A percentile compares a stretch with the other conserved stretches of the same genome.
phyloP scores from a whole-genome alignment of 768 basidiomycete genomes.

The Xanthoconium purpureum region DNA sequence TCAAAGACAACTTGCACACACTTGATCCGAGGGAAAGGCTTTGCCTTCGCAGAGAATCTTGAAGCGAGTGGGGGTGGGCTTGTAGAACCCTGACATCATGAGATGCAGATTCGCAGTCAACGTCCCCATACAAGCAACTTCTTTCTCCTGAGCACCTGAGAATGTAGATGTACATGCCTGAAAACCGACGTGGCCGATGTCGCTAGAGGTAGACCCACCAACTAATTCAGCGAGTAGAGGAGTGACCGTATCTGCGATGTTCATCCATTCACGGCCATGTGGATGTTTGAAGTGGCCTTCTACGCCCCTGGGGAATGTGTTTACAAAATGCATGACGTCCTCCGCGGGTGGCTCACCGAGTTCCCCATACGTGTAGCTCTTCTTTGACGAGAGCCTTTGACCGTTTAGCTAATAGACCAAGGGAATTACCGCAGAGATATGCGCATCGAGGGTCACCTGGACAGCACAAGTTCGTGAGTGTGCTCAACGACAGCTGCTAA shows the following conservation, averaged over 20 bases:
- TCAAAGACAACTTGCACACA: conserved; percentile 34
- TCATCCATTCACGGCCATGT: conserved; percentile 78
- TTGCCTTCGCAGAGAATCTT: conserved; percentile 94
- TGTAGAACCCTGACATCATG: conserved; percentile 92
- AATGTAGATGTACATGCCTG: conserved; percentile 20
- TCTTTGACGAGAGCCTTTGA: conserved; percentile 72
- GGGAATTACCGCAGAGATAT: conserved; percentile 95
- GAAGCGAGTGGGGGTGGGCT: conserved; percentile 77
- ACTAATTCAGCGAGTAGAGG: conserved; percentile 78
- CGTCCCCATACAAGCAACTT: conserved; percentile 95
- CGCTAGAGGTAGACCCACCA: conserved; percentile 47
- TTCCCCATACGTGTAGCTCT: conserved; percentile 83
- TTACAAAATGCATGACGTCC: conserved; percentile 9
- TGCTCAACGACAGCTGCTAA: background rate
- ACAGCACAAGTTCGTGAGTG: conserved; percentile 15
- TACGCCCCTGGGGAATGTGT: conserved; percentile 57
- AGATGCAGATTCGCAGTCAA: conserved; percentile 94
- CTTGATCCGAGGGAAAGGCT: conserved; percentile 97
- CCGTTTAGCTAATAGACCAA: conserved; percentile 77
- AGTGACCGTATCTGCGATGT: conserved; percentile 67
- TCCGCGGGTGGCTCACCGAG: conserved; percentile 43
- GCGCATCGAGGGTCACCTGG: conserved; percentile 53
- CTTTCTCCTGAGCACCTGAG: conserved; percentile 78
- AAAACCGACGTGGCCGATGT: conserved; percentile 1
- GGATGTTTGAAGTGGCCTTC: conserved; percentile 90